Conservation (phyloP, 2,329 filamentous ascomycete genomes). For the Fusarium sp. region DNA sequence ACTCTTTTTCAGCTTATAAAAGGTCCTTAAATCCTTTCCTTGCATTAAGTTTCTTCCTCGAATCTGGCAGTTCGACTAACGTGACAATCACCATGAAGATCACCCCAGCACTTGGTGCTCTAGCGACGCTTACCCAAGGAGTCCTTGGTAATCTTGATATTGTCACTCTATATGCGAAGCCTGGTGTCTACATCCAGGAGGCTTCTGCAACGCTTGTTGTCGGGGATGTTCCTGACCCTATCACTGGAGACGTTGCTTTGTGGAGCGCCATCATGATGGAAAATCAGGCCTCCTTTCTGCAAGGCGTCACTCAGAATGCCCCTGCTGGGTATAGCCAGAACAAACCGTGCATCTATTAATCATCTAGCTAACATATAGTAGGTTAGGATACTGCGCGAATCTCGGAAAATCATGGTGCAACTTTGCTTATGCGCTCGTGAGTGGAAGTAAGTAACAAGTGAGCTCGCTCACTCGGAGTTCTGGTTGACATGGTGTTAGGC, state of each 20-base stretch:
- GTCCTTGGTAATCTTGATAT: slow-evolving; percentile 15
- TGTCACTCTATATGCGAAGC: slow-evolving; percentile 4
- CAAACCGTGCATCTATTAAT: too few relatives aligned
- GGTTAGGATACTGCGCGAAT: slow-evolving; percentile 14
- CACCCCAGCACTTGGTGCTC: not conserved
- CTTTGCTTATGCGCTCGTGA: slow-evolving; percentile 28
- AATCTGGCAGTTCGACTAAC: too few relatives aligned
- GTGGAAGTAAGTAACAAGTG: not conserved
- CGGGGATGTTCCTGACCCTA: slow-evolving; percentile 7
- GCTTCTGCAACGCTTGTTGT: slow-evolving; percentile 23
- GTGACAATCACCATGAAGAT: slow-evolving; percentile 2
- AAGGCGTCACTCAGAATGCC: slow-evolving; percentile 22
- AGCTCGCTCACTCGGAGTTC: too few relatives aligned
- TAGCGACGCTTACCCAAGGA: not conserved
- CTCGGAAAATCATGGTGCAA: slow-evolving; percentile 28
- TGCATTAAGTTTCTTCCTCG: not conserved
- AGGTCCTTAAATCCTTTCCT: not conserved
- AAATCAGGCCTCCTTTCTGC: slow-evolving; percentile 17
- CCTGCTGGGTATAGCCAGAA: slow-evolving; percentile 4
- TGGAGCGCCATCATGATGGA: slow-evolving; percentile 33
- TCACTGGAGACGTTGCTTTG: slow-evolving; percentile 24
- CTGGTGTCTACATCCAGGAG: slow-evolving; percentile 18
- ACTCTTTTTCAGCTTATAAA: too few relatives aligned
- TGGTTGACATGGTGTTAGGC: not conserved
- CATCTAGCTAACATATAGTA: not conserved